These are phyloP conservation scores for Athelia sp. DNA, from an alignment of 1,284 basidiomycete genomes.

Conservation along the genomic window DNA sequence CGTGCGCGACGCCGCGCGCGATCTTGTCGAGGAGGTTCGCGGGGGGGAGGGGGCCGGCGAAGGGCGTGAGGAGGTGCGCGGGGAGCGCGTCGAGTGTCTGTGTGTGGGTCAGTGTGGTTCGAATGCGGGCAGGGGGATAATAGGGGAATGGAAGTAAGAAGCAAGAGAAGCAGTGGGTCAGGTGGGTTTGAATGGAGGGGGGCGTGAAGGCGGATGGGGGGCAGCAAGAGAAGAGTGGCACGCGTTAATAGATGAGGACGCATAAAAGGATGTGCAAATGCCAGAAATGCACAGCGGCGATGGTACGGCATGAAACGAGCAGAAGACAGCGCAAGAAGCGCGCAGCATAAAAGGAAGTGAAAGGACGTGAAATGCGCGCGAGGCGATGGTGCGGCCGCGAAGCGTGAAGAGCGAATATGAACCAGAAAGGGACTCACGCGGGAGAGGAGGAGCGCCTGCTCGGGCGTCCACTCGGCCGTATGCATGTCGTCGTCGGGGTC, in stretches of 20 bases:
- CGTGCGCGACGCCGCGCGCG: constrained; percentile 63
- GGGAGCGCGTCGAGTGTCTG: constrained; percentile 79
- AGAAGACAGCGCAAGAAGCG: constrained; percentile 26
- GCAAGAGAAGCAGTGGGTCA: too few species aligned
- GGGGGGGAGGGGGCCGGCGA: constrained; percentile 73
- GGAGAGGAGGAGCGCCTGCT: constrained; percentile 60
- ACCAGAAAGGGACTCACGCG: constrained; percentile 41
- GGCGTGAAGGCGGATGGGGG: constrained; percentile 8
- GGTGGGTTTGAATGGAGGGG: too few species aligned
- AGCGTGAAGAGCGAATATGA: too few species aligned
- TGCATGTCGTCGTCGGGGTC: constrained; percentile 53
- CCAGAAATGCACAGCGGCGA: neutral
- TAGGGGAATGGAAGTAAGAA: too few species aligned
- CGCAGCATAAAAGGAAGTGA: too few species aligned
- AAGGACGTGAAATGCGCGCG: too few species aligned
- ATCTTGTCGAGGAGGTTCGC: constrained; percentile 81
- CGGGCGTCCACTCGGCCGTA: constrained; percentile 68
- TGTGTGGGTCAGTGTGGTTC: neutral
- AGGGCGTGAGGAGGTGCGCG: constrained; percentile 75
- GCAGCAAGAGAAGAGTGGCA: too few species aligned
- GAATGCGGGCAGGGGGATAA: too few species aligned
- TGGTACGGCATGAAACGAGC: neutral
- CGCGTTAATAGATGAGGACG: too few species aligned
- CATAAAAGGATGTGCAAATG: too few species aligned
- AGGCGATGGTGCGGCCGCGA: too few species aligned